Evolutionary conservation across 2,329 filamentous ascomycete genomes (phyloP).

Genomic region (Hypoxylon sp.): DNA sequence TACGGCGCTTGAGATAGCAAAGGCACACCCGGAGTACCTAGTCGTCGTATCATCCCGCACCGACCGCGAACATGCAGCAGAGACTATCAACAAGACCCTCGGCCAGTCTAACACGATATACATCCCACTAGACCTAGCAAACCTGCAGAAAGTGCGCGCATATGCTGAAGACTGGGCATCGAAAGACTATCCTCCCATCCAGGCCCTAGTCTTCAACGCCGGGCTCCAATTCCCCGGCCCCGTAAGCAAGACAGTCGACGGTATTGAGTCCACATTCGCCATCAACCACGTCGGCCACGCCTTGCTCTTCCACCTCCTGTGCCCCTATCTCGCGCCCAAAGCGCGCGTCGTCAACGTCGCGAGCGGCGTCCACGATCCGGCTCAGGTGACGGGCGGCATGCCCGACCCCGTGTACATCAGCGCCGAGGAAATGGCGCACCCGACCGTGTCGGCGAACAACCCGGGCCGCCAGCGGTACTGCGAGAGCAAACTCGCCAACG

Average conservation of each 20-base stretch:
- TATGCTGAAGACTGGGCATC: conserved; percentile 58
- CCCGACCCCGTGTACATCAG: conserved; percentile 61
- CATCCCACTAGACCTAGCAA: conserved; percentile 61
- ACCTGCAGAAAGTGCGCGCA: conserved; percentile 57
- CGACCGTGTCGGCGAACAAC: conserved; percentile 48
- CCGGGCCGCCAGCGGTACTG: conserved; percentile 60
- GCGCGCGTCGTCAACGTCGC: conserved; percentile 62
- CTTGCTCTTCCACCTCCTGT: conserved; percentile 64
- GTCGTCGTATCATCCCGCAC: conserved; percentile 62
- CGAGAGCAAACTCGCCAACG: conserved; percentile 63
- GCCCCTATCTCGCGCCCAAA: conserved; percentile 56
- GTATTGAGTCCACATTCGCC: conserved; percentile 64
- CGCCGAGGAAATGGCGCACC: conserved; percentile 62
- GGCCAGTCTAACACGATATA: conserved; percentile 60
- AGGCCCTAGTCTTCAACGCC: conserved; percentile 64
- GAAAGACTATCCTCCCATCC: conserved; percentile 59
- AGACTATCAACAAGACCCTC: conserved; percentile 60
- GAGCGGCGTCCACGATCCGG: conserved; percentile 64
- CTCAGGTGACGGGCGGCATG: conserved; percentile 57
- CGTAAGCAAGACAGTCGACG: conserved; percentile 57
- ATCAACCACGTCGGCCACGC: conserved; percentile 67
- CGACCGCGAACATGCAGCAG: conserved; percentile 59
- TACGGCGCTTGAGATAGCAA: conserved; percentile 58
- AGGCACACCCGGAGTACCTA: conserved; percentile 57
- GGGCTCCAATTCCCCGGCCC: conserved; percentile 60